Base-by-base conservation (phyloP, 768 basidiomycete species). In the Lactarius tabidus region DNA sequence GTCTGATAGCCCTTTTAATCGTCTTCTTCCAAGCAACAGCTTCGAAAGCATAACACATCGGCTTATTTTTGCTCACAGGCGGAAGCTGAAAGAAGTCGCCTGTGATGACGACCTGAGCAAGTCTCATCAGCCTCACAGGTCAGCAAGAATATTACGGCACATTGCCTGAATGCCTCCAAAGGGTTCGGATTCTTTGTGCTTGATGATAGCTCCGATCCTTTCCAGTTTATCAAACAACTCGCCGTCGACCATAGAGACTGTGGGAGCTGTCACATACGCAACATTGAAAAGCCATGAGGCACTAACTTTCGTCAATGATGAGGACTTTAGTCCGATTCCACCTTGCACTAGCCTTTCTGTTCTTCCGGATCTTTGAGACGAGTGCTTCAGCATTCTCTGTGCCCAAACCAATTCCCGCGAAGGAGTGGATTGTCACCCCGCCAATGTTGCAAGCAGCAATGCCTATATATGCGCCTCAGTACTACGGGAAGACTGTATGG, bases 11-110 rank as follows among this genome's bases (percentile, higher is more conserved):
- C 67, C 88, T 81, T 65, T 88, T 78, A 69, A 99, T 84, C 3
- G 87, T 79, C 68, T 87, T 76, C 39, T 76, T 77, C 97, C 97
- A 98, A 60, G 77, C 75, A 20, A 83, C 76, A 0, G 94, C 95
- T 72, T 99, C 95, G 72, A 99, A 99, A 1, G 93, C 93, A 71
- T 98, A 98, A 71, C 88, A 93, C 51, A 91, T 84, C 59, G 76
- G 68, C 0, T 73, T 73, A n/a, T 72, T 72, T 74, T 88, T 95
- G 8, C 80, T 79, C 0, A 98, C 95, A 2, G 97, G 97, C 0
- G 97, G 97, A 6, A 99, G 84, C 74, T 99, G 96, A 79, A 98
- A 98, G 78, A 98, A 98, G 73, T 99, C 97, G 9, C 97, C 97
- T 1, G 95, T 96, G 28, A 98, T 88, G 65, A 98, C 81, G 45